A percentile compares a stretch with the other conserved stretches of the same genome.
Evolutionary conservation across 306 rosid species (phyloP).

Genomic region (Mimosa bimucronata): DNA sequence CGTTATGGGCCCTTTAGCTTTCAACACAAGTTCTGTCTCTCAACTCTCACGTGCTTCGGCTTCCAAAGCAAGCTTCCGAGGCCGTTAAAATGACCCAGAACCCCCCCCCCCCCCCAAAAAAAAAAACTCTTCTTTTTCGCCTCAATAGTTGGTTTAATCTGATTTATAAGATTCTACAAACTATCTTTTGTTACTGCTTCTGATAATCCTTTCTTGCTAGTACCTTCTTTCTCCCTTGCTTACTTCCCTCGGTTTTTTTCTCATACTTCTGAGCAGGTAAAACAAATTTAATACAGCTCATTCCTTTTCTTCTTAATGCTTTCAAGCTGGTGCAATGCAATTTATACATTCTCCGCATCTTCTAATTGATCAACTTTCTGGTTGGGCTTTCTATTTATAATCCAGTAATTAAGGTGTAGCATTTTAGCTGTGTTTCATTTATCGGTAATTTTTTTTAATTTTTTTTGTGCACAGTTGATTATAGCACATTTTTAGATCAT

Average conservation of each 20-base stretch:
- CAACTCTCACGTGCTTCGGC: slow-evolving; percentile 17
- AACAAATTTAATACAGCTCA: background rate
- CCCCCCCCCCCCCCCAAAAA: too few relatives aligned
- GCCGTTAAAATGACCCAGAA: slow-evolving; percentile 25
- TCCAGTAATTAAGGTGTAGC: background rate
- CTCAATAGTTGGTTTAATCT: too few relatives aligned
- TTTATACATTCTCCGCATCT: background rate
- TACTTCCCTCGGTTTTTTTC: background rate
- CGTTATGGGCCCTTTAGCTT: background rate
- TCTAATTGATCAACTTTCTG: slow-evolving; percentile 7
- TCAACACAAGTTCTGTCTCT: too few relatives aligned
- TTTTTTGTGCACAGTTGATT: too few relatives aligned
- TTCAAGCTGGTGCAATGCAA: background rate
- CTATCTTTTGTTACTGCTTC: too few relatives aligned
- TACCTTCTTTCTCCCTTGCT: background rate
- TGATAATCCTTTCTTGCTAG: too few relatives aligned
- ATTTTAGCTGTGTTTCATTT: too few relatives aligned
- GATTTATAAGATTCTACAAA: too few relatives aligned
- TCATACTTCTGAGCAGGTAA: slow-evolving; percentile 18
- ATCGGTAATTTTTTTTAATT: too few relatives aligned
- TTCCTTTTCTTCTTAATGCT: background rate
- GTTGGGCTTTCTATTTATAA: background rate
- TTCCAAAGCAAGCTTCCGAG: background rate
- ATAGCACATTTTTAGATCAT: background rate
- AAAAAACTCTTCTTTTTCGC: background rate